Percentiles rank a stretch among this genome's conserved stretches.
Conservation (phyloP, 176 grass and related monocot species). For the Ampelocalamus luodianensis region DNA sequence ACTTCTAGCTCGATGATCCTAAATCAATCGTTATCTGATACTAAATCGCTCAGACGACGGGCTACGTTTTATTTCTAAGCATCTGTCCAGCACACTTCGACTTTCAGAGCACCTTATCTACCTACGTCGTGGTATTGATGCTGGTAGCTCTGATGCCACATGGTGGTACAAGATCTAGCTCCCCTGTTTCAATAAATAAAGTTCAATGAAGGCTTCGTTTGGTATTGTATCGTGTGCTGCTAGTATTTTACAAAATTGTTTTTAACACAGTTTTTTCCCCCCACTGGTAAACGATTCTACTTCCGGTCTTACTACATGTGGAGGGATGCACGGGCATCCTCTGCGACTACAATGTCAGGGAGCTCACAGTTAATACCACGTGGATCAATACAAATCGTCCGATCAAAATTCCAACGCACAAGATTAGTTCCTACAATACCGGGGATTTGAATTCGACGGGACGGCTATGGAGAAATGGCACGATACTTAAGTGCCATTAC, state of each 20-base stretch:
- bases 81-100: conserved; percentile 16
- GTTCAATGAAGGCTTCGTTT: conserved; percentile 19
- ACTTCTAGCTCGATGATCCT: conserved; percentile 53
- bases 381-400: neutral
- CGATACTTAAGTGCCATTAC: neutral
- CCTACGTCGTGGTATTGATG: neutral
- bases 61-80: conserved; percentile 8
- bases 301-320: neutral
- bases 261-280: neutral
- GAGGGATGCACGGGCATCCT: neutral
- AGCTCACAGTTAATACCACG: neutral
- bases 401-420: neutral
- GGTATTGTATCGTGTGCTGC: neutral
- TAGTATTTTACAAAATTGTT: neutral
- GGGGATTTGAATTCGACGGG: neutral
- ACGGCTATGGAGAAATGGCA: neutral
- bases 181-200: conserved; percentile 33
- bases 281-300: neutral
- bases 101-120: neutral
- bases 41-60: conserved; percentile 12
- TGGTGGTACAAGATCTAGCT: neutral
- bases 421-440: neutral
- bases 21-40: neutral
- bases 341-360: neutral
- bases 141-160: conserved; percentile 24